These are phyloP conservation scores for Tetrapisispora namnaoensis DNA, from an alignment of 805 yeast species.

Conservation along the genomic window DNA sequence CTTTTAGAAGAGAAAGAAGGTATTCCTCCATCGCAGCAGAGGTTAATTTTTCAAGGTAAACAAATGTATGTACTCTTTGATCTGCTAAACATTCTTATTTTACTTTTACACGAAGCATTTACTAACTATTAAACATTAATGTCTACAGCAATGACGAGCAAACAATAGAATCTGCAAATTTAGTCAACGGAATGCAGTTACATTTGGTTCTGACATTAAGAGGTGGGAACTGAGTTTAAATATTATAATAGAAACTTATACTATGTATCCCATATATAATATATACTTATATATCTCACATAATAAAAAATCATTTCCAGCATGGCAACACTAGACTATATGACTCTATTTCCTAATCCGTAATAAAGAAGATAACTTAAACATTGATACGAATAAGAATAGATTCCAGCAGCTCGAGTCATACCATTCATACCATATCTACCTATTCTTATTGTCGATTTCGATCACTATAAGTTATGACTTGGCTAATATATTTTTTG, in stretches of 20 bases:
- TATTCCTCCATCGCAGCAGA: constrained; percentile 92
- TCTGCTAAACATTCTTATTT: background rate
- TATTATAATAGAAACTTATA: background rate
- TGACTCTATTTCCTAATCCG: background rate
- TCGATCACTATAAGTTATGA: too few relatives aligned
- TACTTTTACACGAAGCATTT: constrained; percentile 6
- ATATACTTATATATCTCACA: background rate
- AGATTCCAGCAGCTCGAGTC: background rate
- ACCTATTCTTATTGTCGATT: too few relatives aligned
- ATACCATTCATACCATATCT: too few relatives aligned
- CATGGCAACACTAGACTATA: background rate
- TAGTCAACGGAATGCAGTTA: constrained; percentile 75
- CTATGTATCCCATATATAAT: background rate
- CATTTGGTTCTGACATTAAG: constrained; percentile 88
- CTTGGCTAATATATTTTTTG: too few relatives aligned
- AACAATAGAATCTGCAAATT: constrained; percentile 62
- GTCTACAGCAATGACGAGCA: constrained; percentile 54
- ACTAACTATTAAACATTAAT: background rate
- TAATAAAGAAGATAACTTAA: too few relatives aligned
- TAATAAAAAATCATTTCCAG: background rate
- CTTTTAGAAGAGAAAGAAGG: constrained; percentile 94
- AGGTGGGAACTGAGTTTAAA: constrained; percentile 51
- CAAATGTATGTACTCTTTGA: constrained; percentile 53
- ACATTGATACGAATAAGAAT: too few relatives aligned
- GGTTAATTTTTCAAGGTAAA: constrained; percentile 81